Percentiles rank a stretch among this genome's conserved stretches.
Evolutionary conservation across 2,329 filamentous ascomycete genomes (phyloP).

Genomic region (Colletotrichum spinosum): DNA sequence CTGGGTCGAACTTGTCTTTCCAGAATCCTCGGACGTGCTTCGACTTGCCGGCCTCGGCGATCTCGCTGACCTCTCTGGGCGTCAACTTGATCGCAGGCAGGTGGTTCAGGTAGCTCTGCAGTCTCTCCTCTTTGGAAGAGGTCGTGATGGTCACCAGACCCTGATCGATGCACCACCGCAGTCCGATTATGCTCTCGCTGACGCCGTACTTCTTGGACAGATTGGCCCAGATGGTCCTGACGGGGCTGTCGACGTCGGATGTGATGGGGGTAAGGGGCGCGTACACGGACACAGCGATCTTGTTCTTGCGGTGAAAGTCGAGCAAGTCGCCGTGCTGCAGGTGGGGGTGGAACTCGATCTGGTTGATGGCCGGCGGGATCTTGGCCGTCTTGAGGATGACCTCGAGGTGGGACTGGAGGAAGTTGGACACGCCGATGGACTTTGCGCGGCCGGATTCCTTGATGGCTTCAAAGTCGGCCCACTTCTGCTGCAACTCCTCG

Average conservation of each 20-base stretch:
- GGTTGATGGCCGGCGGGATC: conserved; percentile 77
- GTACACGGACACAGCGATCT: conserved; percentile 69
- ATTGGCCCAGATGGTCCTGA: conserved; percentile 62
- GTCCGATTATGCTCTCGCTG: conserved; percentile 64
- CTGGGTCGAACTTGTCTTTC: conserved; percentile 60
- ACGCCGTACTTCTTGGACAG: conserved; percentile 71
- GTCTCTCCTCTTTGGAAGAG: conserved; percentile 66
- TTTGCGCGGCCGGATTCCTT: conserved; percentile 72
- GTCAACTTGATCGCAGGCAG: conserved; percentile 69
- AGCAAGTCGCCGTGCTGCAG: conserved; percentile 73
- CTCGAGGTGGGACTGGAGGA: conserved; percentile 67
- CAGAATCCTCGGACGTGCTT: conserved; percentile 74
- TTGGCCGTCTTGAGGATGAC: conserved; percentile 68
- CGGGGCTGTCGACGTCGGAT: conserved; percentile 62
- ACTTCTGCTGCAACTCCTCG: conserved; percentile 67
- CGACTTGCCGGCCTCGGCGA: conserved; percentile 65
- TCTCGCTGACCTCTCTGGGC: conserved; percentile 66
- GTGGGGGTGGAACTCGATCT: conserved; percentile 86
- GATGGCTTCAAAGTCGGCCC: conserved; percentile 74
- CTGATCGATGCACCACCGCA: conserved; percentile 72
- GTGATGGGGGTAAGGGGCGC: conserved; percentile 64
- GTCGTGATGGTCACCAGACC: conserved; percentile 70
- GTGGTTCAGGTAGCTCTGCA: conserved; percentile 66
- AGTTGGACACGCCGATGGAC: conserved; percentile 85
- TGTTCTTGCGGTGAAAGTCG: conserved; percentile 66